phyloP scores from a whole-genome alignment of 345 rosid genomes.

The Eucalyptus rudis region DNA sequence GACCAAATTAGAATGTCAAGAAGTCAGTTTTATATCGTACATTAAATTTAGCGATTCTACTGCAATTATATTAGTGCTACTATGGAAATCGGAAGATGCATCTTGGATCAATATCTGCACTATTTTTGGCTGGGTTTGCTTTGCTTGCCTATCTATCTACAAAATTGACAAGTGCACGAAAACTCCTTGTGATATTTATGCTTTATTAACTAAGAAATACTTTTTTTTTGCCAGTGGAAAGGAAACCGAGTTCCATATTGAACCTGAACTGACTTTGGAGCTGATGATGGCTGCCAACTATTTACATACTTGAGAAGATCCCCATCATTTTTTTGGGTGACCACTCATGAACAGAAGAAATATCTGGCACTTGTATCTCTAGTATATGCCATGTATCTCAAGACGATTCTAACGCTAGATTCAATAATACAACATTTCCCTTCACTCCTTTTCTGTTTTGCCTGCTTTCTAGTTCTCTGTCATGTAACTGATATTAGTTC shows the following conservation, averaged over 20 bases:
- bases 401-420: background rate
- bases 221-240: slow-evolving; percentile 24
- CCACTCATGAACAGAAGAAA: background rate
- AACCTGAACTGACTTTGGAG: slow-evolving; percentile 61
- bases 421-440: background rate
- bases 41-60: background rate
- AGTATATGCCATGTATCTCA: background rate
- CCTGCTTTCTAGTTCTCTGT: background rate
- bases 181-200: background rate
- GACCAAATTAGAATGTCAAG: background rate
- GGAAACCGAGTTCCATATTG: slow-evolving; percentile 53
- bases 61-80: background rate
- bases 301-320: slow-evolving; percentile 35
- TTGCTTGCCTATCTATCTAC: background rate
- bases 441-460: background rate
- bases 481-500: background rate
- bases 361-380: background rate
- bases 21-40: background rate
- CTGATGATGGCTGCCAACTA: slow-evolving; percentile 71
- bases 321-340: background rate
- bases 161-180: background rate
- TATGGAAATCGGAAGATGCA: background rate
- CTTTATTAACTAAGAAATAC: background rate
- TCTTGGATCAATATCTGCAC: background rate
- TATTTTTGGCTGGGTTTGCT: background rate